Conservation (phyloP, 768 basidiomycete species). For the Pisolithus sp. region DNA sequence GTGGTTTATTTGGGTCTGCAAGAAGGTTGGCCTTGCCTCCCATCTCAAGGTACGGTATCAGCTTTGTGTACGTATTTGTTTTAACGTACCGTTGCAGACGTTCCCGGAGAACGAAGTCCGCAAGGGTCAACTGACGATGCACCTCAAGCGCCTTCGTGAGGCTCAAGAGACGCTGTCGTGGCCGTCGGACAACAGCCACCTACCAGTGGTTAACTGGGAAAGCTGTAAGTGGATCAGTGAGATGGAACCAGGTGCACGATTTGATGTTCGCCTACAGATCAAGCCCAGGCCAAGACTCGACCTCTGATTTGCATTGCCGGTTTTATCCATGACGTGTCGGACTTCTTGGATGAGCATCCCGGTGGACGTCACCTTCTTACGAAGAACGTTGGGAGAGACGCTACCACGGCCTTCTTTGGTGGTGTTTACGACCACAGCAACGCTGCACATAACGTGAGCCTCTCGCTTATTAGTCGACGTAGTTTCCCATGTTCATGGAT, state of each 20-base stretch:
- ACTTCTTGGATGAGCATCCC: constrained; percentile 87
- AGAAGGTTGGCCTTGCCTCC: constrained; percentile 42
- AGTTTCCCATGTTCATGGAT: constrained; percentile 4
- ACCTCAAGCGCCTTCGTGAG: constrained; percentile 78
- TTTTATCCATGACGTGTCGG: constrained; percentile 85
- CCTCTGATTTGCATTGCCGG: constrained; percentile 84
- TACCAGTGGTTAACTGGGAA: constrained; percentile 84
- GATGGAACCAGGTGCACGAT: background rate
- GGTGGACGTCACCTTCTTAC: constrained; percentile 82
- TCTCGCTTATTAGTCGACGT: background rate
- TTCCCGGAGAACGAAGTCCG: constrained; percentile 69
- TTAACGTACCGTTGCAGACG: constrained; percentile 13
- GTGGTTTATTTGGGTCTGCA: constrained; percentile 66
- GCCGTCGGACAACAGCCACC: constrained; percentile 69
- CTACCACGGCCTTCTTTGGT: constrained; percentile 91
- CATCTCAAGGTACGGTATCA: constrained; percentile 44
- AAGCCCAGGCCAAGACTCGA: constrained; percentile 70
- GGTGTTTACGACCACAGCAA: constrained; percentile 87
- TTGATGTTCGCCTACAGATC: constrained; percentile 44
- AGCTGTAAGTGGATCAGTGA: constrained; percentile 48
- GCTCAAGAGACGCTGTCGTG: constrained; percentile 72
- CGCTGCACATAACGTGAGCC: constrained; percentile 73
- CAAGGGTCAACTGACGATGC: constrained; percentile 93
- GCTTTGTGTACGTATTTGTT: background rate
- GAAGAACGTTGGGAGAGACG: constrained; percentile 85